Evolutionary conservation across 2,329 filamentous ascomycete species (phyloP), one percentile per base, ranked within the genome.

Genomic region (Trichoderma koningii): DNA sequence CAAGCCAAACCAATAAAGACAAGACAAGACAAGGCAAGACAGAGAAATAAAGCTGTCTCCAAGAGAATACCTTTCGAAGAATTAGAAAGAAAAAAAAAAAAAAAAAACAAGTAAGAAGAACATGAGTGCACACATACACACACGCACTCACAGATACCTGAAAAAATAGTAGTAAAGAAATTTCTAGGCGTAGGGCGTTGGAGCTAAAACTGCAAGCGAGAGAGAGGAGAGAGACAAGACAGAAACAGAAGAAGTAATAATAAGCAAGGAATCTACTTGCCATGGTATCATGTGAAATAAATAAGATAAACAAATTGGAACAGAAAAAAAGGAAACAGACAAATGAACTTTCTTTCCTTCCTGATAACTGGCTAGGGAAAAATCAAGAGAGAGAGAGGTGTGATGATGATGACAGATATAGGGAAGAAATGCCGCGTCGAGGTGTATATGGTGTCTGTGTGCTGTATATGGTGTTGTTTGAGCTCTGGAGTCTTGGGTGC

Each of bases 251-350:
- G 15, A 42, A 28, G 42, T 7, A 55, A 44, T 55, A 42, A 55
- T 41, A 55, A 55, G 34, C 28, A 55, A 55, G 34, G 21, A 41
- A 55, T 38, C 21, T 26, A 21, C 52, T 55, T 59, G 44, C 41
- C 34, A 50, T 60, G 56, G 56, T 60, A 60, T 60, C 56, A 60
- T 60, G 56, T 60, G 17, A 44, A 52, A 52, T 6, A 12, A 52
- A 52, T 14, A 3, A 14, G 9, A 7, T 30, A 21, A 34, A 45
- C 14, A 30, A 57, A 47, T 9, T 34, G 21, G 44, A 57, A 23
- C 12, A 55, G 52, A 30, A 2, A 48, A 30, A 55, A 56, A 21
- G 4, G 1, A 55, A 19, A 34, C 42, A 50, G 28, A 30, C 2
- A 19, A 30, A 19, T 9, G 42, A 5, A 19, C 7, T 19, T 10